Base-by-base conservation (phyloP, 805 yeast species). In the Candida fluviatilis region DNA sequence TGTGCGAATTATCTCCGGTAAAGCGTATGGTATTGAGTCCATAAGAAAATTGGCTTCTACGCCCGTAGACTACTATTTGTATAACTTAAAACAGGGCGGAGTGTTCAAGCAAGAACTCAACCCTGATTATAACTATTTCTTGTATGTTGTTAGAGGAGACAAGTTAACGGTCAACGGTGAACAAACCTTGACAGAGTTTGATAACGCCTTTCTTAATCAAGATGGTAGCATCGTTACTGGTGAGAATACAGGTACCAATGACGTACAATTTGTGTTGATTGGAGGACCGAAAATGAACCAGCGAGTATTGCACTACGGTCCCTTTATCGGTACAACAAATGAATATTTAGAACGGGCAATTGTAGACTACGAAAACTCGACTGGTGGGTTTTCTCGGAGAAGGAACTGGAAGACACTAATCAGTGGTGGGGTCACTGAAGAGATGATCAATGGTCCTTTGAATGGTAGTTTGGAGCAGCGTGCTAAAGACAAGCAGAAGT, bases 281-380 rank as follows among this genome's bases (percentile, higher is more conserved):
- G 91, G 87, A 19, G 95, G 95, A 39, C 61, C 83, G 54, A 73
- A 75, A 14, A 62, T 85, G 39, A 75, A 84, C 49, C 95, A 87
- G 63, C 75, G 77, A n/a, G 71, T 84, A 39, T 82, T 86, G 18
- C 96, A 88, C 54, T 82, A 87, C 54, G 96, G 96, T 11, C 95
- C 96, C 5, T 89, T 89, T 55, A 95, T 89, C 13, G 90, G 84
- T 45, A 76, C 84, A 6, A 33, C 35, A 16, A 33, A 33, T n/a
- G 35, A 33, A 33, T 33, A 33, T 23, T 23, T 33, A 15, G 18
- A 33, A 14, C 8, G 13, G 12, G 35, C 35, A 8, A 33, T 33
- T 5, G 24, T 14, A 10, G 64, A 82, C 15, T 69, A 71, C 37
- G 82, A 78, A 33, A 76, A 75, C 46, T 80, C 88, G 42, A 71